These are phyloP conservation scores for Gossypium stocksii DNA, from an alignment of 345 rosid species.

Conservation along the genomic window DNA sequence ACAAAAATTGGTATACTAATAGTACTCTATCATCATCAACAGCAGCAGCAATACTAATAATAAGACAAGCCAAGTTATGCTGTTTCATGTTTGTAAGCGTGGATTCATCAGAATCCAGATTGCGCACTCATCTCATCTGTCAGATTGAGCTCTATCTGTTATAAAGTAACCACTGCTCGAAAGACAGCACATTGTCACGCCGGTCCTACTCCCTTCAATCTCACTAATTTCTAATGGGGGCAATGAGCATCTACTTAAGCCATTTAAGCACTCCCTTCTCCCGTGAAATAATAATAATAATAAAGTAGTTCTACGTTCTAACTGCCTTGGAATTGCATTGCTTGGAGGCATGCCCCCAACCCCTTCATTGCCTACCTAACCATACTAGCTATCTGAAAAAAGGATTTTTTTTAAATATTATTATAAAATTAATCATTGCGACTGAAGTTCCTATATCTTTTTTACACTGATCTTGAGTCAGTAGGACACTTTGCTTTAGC, in stretches of 20 bases:
- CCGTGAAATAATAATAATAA: background rate
- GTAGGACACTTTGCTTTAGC: conserved; percentile 11
- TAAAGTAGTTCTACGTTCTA: background rate
- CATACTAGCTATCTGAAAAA: background rate
- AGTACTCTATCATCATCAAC: no score
- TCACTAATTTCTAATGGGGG: background rate
- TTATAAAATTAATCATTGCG: background rate
- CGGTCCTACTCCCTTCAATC: background rate
- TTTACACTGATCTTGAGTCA: conserved; percentile 22
- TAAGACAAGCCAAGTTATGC: background rate
- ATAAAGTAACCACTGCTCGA: background rate
- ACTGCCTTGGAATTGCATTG: background rate
- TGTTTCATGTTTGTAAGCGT: background rate
- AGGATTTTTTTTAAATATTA: background rate
- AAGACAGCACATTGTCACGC: background rate
- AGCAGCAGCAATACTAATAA: no score
- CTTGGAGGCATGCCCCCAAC: background rate
- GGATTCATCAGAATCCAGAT: background rate
- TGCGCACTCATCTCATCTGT: conserved; percentile 10
- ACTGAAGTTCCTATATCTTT: background rate
- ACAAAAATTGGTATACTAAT: no score
- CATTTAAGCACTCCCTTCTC: background rate
- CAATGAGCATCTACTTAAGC: background rate
- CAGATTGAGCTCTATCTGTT: background rate
- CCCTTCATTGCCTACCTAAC: no score